phyloP scores from a whole-genome alignment of 2,329 filamentous ascomycete genomes.

The Ophiostoma pallidulum region DNA sequence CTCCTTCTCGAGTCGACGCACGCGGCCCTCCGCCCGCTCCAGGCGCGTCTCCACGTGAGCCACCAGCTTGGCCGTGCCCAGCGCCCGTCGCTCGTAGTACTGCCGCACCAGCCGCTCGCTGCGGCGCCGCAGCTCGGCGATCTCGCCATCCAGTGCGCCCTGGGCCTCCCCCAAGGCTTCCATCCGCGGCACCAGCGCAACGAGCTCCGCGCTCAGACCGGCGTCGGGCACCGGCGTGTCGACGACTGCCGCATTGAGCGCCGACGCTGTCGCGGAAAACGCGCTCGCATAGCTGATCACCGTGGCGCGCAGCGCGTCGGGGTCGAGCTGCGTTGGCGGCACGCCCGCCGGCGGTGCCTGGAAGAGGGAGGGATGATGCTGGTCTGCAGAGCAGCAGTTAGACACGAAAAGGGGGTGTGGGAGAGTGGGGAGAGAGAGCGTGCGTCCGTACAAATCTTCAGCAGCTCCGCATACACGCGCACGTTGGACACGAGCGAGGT shows the following conservation, averaged over 20 bases:
- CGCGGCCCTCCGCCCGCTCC: conserved; percentile 52
- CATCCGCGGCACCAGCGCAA: conserved; percentile 52
- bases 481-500: conserved; percentile 38
- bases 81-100: conserved; percentile 67
- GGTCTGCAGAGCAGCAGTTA: conserved; percentile 32
- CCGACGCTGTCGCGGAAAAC: conserved; percentile 47
- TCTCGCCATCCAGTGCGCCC: conserved; percentile 50
- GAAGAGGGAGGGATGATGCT: conserved; percentile 46
- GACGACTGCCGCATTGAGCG: conserved; percentile 43
- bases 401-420: too few species aligned
- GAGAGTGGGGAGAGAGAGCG: conserved; percentile 2
- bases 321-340: conserved; percentile 43
- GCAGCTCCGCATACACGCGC: conserved; percentile 49
- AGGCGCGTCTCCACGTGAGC: conserved; percentile 62
- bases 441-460: conserved; percentile 45
- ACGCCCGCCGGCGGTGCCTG: conserved; percentile 34
- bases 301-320: conserved; percentile 42
- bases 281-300: conserved; percentile 47
- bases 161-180: conserved; percentile 52
- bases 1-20: conserved; percentile 54
- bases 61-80: conserved; percentile 59
- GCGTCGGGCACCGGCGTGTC: conserved; percentile 50
- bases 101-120: conserved; percentile 54
- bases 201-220: conserved; percentile 44
- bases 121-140: conserved; percentile 51